phyloP scores from a whole-genome alignment of 2,329 filamentous ascomycete species.

The Clarireedia paspali region DNA sequence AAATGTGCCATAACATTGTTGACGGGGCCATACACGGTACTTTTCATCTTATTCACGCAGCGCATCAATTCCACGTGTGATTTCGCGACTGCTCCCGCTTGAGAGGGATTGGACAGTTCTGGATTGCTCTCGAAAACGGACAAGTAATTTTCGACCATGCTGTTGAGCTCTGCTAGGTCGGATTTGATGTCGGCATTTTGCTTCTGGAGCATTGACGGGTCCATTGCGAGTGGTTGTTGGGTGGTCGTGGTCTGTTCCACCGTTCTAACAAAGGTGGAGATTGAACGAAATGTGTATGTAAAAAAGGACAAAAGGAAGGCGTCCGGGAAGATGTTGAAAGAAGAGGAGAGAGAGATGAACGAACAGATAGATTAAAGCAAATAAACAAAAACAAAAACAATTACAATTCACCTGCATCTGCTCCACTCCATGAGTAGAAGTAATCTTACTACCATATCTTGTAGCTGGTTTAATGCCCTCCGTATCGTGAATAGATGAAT shows the following conservation, averaged over 20 bases:
- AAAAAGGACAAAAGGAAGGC: too few species aligned
- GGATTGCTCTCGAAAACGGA: not conserved
- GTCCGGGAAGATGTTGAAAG: too few species aligned
- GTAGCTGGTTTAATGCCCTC: too few species aligned
- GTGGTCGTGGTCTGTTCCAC: not conserved
- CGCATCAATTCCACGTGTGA: not conserved
- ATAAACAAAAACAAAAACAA: too few species aligned
- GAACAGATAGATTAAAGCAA: too few species aligned
- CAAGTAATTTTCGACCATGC: not conserved
- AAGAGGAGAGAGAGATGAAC: too few species aligned
- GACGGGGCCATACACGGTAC: not conserved
- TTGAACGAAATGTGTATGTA: not conserved
- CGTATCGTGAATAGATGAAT: too few species aligned
- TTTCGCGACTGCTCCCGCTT: not conserved
- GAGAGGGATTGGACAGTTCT: not conserved
- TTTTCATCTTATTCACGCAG: not conserved
- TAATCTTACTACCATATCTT: too few species aligned
- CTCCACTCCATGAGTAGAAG: too few species aligned
- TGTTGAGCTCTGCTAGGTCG: not conserved
- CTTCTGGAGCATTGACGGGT: not conserved
- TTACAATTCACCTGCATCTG: too few species aligned
- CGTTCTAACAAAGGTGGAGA: not conserved
- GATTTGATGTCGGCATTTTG: not conserved
- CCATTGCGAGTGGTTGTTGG: not conserved
- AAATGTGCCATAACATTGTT: not conserved